These are phyloP conservation scores for Tuber microsphaerosporum DNA, from an alignment of 495 filamentous ascomycete genomes.

Conservation along the genomic window DNA sequence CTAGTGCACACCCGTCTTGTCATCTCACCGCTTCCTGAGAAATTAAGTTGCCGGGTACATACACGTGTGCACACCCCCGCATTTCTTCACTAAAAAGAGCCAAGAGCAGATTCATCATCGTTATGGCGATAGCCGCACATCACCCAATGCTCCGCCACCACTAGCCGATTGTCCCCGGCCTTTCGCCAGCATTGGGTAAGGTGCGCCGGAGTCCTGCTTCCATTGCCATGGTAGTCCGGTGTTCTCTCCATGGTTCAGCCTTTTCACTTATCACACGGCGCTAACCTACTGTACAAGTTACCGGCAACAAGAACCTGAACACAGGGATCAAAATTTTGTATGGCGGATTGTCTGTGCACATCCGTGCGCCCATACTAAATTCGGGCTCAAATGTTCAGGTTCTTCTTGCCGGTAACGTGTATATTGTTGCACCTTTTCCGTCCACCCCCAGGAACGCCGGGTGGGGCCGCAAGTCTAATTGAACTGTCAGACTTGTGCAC, in stretches of 20 bases:
- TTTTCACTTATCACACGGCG: not conserved
- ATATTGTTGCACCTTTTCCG: not conserved
- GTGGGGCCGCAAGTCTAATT: not conserved
- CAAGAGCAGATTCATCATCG: not conserved
- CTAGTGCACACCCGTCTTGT: not conserved
- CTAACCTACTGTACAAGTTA: not conserved
- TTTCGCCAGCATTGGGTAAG: not conserved
- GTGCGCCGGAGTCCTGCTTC: not conserved
- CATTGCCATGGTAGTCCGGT: not conserved
- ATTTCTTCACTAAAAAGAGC: not conserved
- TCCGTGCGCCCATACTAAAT: too few relatives aligned
- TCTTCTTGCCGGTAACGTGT: too few relatives aligned
- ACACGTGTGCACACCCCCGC: not conserved
- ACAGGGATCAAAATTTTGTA: too few relatives aligned
- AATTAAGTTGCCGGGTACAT: not conserved
- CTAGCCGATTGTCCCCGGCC: not conserved
- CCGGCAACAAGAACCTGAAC: too few relatives aligned
- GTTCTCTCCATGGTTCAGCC: constrained; percentile 1
- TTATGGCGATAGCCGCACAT: not conserved
- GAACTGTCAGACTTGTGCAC: not conserved
- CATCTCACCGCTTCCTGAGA: not conserved
- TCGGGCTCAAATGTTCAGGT: too few relatives aligned
- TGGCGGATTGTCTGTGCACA: too few relatives aligned
- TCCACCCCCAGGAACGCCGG: constrained; percentile 3
- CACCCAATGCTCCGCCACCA: not conserved